Conservation (phyloP, 106 monocot species). For the Dendrobium nobile region DNA sequence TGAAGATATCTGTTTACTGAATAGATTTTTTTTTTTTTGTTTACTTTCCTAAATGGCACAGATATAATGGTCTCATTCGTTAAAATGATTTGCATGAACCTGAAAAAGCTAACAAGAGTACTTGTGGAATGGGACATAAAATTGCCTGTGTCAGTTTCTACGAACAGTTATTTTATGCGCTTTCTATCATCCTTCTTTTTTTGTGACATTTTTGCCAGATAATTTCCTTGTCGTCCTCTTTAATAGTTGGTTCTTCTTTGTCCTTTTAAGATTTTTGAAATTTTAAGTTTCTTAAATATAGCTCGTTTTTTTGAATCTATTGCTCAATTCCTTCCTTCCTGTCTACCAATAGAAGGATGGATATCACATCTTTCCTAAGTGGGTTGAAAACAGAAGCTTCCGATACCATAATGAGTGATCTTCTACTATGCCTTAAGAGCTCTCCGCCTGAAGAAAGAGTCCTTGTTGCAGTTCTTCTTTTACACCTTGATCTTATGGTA, state of each 20-base stretch:
- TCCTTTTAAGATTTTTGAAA: no score
- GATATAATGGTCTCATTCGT: neutral
- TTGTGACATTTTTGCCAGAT: no score
- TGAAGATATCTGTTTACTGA: neutral
- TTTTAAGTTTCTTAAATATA: neutral
- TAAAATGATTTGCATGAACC: neutral
- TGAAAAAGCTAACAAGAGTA: neutral
- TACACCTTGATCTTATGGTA: slow-evolving; percentile 45
- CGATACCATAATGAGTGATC: slow-evolving; percentile 26
- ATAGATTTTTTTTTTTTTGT: neutral
- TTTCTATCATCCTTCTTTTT: no score
- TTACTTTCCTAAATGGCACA: neutral
- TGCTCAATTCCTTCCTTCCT: neutral
- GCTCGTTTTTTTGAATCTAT: neutral
- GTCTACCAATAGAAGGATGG: slow-evolving; percentile 20
- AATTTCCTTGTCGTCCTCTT: no score
- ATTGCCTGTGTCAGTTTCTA: neutral
- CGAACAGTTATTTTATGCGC: neutral
- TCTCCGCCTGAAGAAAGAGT: slow-evolving; percentile 23
- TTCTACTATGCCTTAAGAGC: slow-evolving; percentile 37
- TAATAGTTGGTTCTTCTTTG: no score
- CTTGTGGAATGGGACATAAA: neutral
- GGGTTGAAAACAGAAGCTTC: slow-evolving; percentile 24
- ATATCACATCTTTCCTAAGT: slow-evolving; percentile 24
- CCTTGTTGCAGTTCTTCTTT: slow-evolving; percentile 32